These are phyloP conservation scores for Paramyrothecium sp. DNA, from an alignment of 2,329 filamentous ascomycete genomes.

Conservation along the genomic window DNA sequence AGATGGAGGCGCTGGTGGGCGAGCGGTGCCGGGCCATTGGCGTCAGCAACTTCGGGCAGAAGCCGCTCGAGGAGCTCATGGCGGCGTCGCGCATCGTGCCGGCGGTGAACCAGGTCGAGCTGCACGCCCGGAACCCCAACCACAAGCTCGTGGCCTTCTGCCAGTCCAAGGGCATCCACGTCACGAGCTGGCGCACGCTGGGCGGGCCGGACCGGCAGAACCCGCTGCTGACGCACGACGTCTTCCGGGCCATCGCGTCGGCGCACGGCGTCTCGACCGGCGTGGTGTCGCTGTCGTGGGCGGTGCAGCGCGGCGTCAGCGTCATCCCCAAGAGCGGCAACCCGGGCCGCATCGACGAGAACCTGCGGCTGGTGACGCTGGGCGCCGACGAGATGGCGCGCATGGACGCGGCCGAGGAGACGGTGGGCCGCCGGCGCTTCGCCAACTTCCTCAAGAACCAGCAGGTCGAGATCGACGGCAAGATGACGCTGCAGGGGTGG, in stretches of 20 bases:
- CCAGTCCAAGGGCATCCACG: conserved; percentile 25
- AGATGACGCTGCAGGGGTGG: conserved; percentile 18
- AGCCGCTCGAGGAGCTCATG: conserved; percentile 24
- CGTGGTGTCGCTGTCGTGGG: conserved; percentile 23
- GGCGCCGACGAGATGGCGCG: conserved; percentile 21
- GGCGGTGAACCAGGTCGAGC: conserved; percentile 30
- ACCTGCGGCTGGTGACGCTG: conserved; percentile 20
- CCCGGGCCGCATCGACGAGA: conserved; percentile 18
- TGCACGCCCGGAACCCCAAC: conserved; percentile 29
- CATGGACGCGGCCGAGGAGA: conserved; percentile 22
- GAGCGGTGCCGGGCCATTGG: conserved; percentile 23
- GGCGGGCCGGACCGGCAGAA: conserved; percentile 7
- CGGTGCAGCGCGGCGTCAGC: conserved; percentile 19
- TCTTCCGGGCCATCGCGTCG: conserved; percentile 20
- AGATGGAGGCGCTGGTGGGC: conserved; percentile 25
- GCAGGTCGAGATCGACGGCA: conserved; percentile 17
- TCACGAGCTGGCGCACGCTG: conserved; percentile 22
- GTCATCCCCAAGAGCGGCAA: conserved; percentile 22
- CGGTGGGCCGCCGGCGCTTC: conserved; percentile 15
- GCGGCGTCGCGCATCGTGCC: conserved; percentile 20
- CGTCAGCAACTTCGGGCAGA: conserved; percentile 29
- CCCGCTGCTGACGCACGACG: conserved; percentile 15
- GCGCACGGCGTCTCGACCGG: conserved; percentile 18
- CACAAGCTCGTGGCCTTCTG: conserved; percentile 27
- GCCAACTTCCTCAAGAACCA: conserved; percentile 13